Evolutionary conservation across 2,329 filamentous ascomycete species (phyloP).

Genomic region (Orbilia brochopaga): DNA sequence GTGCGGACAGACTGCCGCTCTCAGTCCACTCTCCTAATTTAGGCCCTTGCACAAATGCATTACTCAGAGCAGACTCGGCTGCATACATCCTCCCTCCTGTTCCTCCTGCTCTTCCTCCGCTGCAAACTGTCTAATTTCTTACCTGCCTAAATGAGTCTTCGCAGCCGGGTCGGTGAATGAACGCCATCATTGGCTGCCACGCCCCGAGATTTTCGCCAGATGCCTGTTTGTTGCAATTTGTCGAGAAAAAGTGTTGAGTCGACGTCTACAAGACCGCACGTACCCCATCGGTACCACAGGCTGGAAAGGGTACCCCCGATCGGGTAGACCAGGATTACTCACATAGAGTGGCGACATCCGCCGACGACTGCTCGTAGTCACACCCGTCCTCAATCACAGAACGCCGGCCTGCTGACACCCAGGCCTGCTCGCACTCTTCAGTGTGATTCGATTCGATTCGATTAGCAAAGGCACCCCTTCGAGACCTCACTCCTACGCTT

Average conservation of each 20-base stretch:
- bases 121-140: background rate
- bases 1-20: background rate
- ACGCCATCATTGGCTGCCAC: background rate
- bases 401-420: too few species aligned
- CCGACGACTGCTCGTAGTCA: too few species aligned
- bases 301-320: background rate
- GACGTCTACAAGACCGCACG: constrained; percentile 2
- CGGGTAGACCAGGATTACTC: background rate
- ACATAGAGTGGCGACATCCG: background rate
- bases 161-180: background rate
- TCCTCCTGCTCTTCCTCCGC: background rate
- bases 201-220: too few species aligned
- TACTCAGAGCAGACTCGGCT: constrained; percentile 27
- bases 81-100: background rate
- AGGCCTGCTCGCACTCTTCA: too few species aligned
- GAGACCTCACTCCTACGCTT: too few species aligned
- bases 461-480: too few species aligned
- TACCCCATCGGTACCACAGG: constrained; percentile 6
- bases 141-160: constrained; percentile 18
- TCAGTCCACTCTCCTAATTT: background rate
- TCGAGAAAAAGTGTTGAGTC: constrained; percentile 24
- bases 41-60: constrained; percentile 12
- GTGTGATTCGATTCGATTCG: too few species aligned
- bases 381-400: too few species aligned
- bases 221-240: constrained; percentile 35